These are phyloP conservation scores for Backusella parvicylindrica DNA, from an alignment of 192 early-diverging fungal species.

Conservation along the genomic window DNA sequence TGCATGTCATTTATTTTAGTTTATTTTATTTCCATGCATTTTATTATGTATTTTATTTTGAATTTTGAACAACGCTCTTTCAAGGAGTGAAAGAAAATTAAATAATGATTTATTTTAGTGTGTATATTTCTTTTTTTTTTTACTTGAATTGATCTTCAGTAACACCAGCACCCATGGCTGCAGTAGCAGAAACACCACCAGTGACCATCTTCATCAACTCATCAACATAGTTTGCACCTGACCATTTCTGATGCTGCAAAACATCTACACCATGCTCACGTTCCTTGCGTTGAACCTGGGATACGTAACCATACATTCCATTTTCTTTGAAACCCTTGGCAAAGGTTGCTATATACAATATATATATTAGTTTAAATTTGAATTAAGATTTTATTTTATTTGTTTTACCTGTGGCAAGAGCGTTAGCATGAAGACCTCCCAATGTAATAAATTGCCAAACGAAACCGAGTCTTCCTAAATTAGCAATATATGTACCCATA, in stretches of 20 bases:
- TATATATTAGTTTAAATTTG: not conserved
- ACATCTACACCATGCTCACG: conserved; percentile 87
- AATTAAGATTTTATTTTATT: not conserved
- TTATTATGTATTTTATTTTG: not conserved
- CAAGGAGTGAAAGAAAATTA: conserved; percentile 7
- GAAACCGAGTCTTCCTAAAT: conserved; percentile 91
- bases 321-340: conserved; percentile 80
- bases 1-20: not conserved
- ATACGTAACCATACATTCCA: conserved; percentile 95
- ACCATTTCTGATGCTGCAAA: conserved; percentile 84
- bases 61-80: not conserved
- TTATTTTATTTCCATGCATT: not conserved
- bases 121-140: too few relatives aligned
- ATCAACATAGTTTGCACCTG: conserved; percentile 67
- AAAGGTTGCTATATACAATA: conserved; percentile 54
- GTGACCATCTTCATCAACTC: conserved; percentile 84
- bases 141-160: conserved; percentile 78
- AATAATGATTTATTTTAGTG: too few relatives aligned
- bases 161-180: conserved; percentile 93
- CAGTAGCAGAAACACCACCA: conserved; percentile 90
- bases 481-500: conserved; percentile 78
- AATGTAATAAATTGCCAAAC: conserved; percentile 98
- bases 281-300: conserved; percentile 90
- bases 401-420: conserved; percentile 66
- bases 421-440: conserved; percentile 92